A percentile compares a stretch with the other conserved stretches of the same genome.
Conservation (phyloP, 495 filamentous ascomycete genomes). For the Penicillium lividum region DNA sequence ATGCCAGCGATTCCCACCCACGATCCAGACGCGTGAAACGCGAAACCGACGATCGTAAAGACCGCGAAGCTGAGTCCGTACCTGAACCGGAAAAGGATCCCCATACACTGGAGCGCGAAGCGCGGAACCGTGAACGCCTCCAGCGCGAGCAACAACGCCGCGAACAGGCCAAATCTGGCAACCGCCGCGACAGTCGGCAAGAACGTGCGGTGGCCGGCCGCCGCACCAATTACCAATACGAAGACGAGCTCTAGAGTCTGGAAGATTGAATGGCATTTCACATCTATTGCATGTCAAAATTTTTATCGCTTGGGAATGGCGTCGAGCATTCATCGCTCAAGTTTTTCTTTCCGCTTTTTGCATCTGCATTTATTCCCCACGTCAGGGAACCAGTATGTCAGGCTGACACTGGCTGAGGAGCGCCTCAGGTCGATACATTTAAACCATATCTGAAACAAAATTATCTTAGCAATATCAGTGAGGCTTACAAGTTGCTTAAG, state of each 20-base stretch:
- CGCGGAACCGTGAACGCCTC: conserved; percentile 71
- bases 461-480: too few relatives aligned
- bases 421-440: neutral
- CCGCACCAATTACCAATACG: conserved; percentile 59
- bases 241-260: conserved; percentile 48
- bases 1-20: conserved; percentile 37
- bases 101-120: conserved; percentile 75
- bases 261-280: neutral
- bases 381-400: neutral
- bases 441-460: neutral
- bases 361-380: neutral
- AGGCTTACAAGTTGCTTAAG: neutral
- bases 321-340: neutral
- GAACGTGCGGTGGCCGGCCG: conserved; percentile 53
- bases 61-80: conserved; percentile 14
- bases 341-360: conserved; percentile 2
- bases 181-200: conserved; percentile 52
- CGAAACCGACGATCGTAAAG: conserved; percentile 27
- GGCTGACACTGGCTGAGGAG: neutral
- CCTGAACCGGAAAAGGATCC: conserved; percentile 59
- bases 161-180: conserved; percentile 45
- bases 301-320: conserved; percentile 14
- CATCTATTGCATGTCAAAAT: conserved; percentile 2
- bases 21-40: conserved; percentile 47
- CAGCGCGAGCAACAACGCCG: conserved; percentile 78